Evolutionary conservation across 1,284 basidiomycete species (phyloP), one percentile per base, ranked within the genome.

Genomic region (Rhodotorula sp.): DNA sequence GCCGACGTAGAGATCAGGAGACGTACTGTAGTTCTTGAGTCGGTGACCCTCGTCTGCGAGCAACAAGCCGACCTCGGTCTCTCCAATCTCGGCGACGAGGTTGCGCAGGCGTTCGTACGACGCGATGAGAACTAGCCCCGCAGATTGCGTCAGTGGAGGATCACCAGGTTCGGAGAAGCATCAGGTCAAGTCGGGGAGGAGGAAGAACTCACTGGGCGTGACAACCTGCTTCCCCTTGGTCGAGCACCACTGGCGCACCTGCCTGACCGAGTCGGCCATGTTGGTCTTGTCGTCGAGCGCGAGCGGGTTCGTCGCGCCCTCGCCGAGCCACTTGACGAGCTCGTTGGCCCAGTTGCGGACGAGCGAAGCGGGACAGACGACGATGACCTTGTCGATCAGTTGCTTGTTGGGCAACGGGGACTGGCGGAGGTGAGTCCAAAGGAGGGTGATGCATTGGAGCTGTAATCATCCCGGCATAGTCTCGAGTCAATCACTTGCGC

Each of bases 261-360:
- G 90, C 72, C 86, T 87, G 26, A 93, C 84, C 60, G 95, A 83
- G 62, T 91, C 91, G 1, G 87, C 87, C 79, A 93, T 94, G 23
- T 89, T 87, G 12, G 91, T 91, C 81, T 94, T 96, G 0, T 93
- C 94, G 77, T 97, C 94, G 34, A 97, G 86, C 0, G 92, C 91
- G 31, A 97, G 82, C 0, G 91, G 87, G 49, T 88, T 87, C 69
- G 96, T 84, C 0, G 93, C 85, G 59, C 91, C 92, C 76, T 89
- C 87, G 2, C 93, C 95, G 5, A 97, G 84, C 94, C 94, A 97
- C 83, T 97, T 97, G 51, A 88, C 92, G 29, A 99, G 85, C 83
- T 99, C 96, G 80, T 99, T 98, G 0, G 94, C 96, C 96, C 96
- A 99, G 80, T 99, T 99, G 79, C 91, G 91, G 39, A 99, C 96